Evolutionary conservation across 768 basidiomycete species (phyloP).

Genomic region (Leccinum sublutescens): DNA sequence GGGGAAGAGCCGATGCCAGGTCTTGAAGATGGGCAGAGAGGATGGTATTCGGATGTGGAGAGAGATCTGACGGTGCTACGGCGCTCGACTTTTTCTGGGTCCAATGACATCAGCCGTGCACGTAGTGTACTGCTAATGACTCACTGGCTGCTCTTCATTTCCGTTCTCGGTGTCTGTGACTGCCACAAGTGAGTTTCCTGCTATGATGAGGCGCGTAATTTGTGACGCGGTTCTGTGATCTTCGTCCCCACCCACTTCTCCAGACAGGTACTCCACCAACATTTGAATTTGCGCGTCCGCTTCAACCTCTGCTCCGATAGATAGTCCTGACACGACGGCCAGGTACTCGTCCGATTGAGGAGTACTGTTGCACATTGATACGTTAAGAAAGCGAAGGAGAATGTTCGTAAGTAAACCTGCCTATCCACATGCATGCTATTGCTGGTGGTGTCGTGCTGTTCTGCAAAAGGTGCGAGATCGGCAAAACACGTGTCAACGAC

Average conservation of each 20-base stretch:
- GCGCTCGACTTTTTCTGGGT: conserved; percentile 67
- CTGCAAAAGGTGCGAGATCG: conserved; percentile 63
- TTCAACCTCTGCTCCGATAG: conserved; percentile 61
- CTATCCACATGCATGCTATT: conserved; percentile 72
- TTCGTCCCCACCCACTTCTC: conserved; percentile 71
- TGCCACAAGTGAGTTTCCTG: conserved; percentile 82
- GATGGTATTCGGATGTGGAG: conserved; percentile 68
- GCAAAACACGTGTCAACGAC: conserved; percentile 87
- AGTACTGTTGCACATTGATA: conserved; percentile 11
- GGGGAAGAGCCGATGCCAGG: conserved; percentile 71
- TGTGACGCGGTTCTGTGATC: conserved; percentile 65
- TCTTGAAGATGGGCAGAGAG: conserved; percentile 74
- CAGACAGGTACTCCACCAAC: conserved; percentile 85
- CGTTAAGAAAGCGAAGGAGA: conserved; percentile 9
- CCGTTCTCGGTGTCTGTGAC: conserved; percentile 34
- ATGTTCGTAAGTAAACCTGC: conserved; percentile 24
- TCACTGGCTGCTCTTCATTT: conserved; percentile 46
- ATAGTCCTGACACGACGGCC: conserved; percentile 82
- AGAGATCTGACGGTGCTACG: conserved; percentile 50
- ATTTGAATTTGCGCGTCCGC: conserved; percentile 77
- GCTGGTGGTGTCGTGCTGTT: conserved; percentile 19
- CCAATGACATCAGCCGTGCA: conserved; percentile 14
- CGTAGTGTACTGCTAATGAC: conserved; percentile 22
- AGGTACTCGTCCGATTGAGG: conserved; percentile 66
- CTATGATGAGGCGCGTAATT: conserved; percentile 84